phyloP scores from a whole-genome alignment of 345 rosid species.

The Geranium brycei region DNA sequence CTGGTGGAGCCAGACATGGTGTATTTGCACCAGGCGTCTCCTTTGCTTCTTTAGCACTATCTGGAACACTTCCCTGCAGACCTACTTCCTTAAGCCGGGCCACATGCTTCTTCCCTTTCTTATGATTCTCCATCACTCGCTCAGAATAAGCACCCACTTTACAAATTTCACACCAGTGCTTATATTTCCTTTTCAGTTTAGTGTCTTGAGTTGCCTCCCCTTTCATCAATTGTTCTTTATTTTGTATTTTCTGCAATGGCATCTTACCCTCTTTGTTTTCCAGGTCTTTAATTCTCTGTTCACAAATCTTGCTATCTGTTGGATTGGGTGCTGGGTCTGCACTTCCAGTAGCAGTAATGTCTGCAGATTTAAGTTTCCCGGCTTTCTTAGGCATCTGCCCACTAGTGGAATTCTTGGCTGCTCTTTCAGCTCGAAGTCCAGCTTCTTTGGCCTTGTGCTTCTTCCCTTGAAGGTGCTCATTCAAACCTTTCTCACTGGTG shows the following conservation, averaged over 20 bases:
- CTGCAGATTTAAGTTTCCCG: slow-evolving; percentile 6
- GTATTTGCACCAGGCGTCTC: not conserved
- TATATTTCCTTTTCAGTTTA: slow-evolving; percentile 11
- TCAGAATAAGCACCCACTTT: slow-evolving; percentile 18
- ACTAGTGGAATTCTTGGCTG: slow-evolving; percentile 1
- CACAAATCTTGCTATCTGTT: slow-evolving; percentile 6
- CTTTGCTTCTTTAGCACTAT: not conserved
- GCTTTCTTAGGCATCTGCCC: slow-evolving; percentile 3
- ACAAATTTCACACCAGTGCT: slow-evolving; percentile 48
- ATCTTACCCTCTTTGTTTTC: slow-evolving; percentile 6
- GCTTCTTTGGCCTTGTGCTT: slow-evolving; percentile 31
- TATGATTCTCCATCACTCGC: slow-evolving; percentile 31
- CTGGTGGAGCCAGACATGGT: no score
- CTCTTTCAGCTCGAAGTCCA: slow-evolving; percentile 13
- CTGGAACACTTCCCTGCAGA: slow-evolving; percentile 4
- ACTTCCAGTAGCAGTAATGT: not conserved
- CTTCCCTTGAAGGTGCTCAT: slow-evolving; percentile 28
- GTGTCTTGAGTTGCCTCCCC: not conserved
- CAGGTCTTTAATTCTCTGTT: slow-evolving; percentile 8
- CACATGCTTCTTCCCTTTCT: slow-evolving; percentile 44
- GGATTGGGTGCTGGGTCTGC: not conserved
- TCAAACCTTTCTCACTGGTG: slow-evolving; percentile 27
- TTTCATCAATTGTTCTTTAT: slow-evolving; percentile 2
- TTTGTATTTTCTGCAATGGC: not conserved
- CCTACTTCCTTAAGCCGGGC: slow-evolving; percentile 13